Evolutionary conservation across 78 protist species (phyloP), one percentile per base, ranked within the genome.

Genomic region (Cavenderia fasciculata): DNA sequence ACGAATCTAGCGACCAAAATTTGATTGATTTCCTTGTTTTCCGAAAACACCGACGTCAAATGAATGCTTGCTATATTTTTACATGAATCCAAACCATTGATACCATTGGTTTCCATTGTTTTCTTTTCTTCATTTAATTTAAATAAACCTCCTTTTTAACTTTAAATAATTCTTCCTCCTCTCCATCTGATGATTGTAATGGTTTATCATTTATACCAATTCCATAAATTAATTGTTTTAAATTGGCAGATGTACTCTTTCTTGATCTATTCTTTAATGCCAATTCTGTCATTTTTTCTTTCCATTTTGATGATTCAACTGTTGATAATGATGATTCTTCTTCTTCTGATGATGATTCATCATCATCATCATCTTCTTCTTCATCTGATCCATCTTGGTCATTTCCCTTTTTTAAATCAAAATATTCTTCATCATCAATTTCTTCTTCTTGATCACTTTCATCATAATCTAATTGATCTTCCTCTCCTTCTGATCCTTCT

Each of bases 261-360:
- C 7, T 10, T 63, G 72, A 27, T 38, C n/a, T 40, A 63, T 16
- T 36, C n/a, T n/a, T n/a, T n/a, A n/a, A n/a, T 63, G 72, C 47
- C 18, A 40, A 18, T 16, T 63, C 38, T 2, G 4, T 5, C 72
- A 63, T 63, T 0, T 72, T 74, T 51, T 63, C 82, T 72, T 89
- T 89, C 94, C 94, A 89, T 61, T 62, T 89, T 5, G 93, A 33
- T 38, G 77, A 74, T 57, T 61, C 93, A n/a, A n/a, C n/a, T n/a
- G n/a, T n/a, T n/a, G n/a, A n/a, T n/a, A n/a, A n/a, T n/a, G n/a
- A n/a, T 21, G 56, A 76, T 29, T 74, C 34, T 40, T 71, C 87
- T 65, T 74, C 74, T n/a, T 92, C 88, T n/a, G n/a, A n/a, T n/a
- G n/a, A n/a, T 19, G 75, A 40, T 1, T 41, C 51, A 33, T 82